A percentile compares a stretch with the other conserved stretches of the same genome.
phyloP scores from a whole-genome alignment of 2,329 filamentous ascomycete genomes.

The Herpotrichia juniperi region DNA sequence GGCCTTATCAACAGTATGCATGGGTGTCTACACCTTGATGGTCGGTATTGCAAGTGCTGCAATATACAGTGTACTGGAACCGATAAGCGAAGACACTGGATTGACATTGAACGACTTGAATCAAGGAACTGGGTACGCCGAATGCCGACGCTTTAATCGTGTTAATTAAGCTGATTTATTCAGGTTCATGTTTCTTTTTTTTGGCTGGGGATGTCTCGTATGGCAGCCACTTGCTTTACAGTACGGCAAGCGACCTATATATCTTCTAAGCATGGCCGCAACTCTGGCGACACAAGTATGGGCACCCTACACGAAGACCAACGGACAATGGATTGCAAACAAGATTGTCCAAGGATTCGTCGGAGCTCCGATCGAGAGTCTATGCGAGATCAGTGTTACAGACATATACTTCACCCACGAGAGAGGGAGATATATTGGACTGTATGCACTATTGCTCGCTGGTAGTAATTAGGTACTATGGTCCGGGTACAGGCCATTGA shows the following conservation, averaged over 20 bases:
- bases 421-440: conserved; percentile 36
- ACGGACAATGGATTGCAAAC: conserved; percentile 55
- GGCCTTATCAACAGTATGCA: conserved; percentile 36
- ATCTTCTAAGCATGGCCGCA: conserved; percentile 51
- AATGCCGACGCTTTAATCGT: background rate
- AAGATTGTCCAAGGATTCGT: conserved; percentile 57
- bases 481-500: too few species aligned
- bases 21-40: conserved; percentile 56
- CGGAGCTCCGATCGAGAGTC: conserved; percentile 55
- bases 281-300: conserved; percentile 51
- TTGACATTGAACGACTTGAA: conserved; percentile 54
- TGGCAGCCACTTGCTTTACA: conserved; percentile 61
- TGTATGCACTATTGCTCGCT: conserved; percentile 40
- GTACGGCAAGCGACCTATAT: conserved; percentile 58
- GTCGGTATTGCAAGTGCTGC: conserved; percentile 56
- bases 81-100: conserved; percentile 55
- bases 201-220: conserved; percentile 59
- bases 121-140: conserved; percentile 52
- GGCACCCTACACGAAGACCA: conserved; percentile 36
- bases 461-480: conserved; percentile 47
- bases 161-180: background rate
- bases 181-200: conserved; percentile 57
- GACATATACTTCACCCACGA: conserved; percentile 49
- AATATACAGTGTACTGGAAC: conserved; percentile 58
- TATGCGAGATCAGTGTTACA: conserved; percentile 54